phyloP scores from a whole-genome alignment of 352 stramenopile genomes.

The Pythium biforme region DNA sequence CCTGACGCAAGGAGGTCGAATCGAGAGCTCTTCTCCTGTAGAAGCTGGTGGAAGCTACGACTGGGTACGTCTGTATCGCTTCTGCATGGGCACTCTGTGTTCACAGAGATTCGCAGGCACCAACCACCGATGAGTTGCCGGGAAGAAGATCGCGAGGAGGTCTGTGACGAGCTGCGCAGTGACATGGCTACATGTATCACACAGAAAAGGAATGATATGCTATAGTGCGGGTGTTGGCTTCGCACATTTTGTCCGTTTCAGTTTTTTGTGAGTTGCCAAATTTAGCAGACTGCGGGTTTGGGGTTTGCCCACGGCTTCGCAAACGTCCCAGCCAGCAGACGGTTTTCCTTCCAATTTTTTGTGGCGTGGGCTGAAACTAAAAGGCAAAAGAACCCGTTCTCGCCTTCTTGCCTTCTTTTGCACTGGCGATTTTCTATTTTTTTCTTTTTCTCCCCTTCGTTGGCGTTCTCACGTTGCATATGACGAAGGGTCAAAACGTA shows the following conservation, averaged over 20 bases:
- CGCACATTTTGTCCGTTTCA: slow-evolving; percentile 10
- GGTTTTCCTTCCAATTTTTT: not conserved
- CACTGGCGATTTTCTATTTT: slow-evolving; percentile 28
- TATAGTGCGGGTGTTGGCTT: not conserved
- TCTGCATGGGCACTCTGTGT: not conserved
- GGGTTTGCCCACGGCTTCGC: not conserved
- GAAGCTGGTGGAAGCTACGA: too few relatives aligned
- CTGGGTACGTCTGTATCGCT: too few relatives aligned
- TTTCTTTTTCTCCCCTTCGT: slow-evolving; percentile 1
- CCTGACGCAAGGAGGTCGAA: too few relatives aligned
- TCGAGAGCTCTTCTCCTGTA: too few relatives aligned
- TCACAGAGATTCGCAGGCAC: not conserved
- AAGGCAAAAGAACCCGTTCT: slow-evolving; percentile 13
- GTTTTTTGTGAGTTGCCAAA: not conserved
- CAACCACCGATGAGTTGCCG: not conserved
- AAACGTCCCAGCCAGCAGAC: not conserved
- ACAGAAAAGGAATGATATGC: not conserved
- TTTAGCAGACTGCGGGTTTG: slow-evolving; percentile 10
- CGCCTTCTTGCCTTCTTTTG: slow-evolving; percentile 11
- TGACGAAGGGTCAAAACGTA: not conserved
- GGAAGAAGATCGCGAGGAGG: not conserved
- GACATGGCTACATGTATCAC: slow-evolving; percentile 8
- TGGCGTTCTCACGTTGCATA: not conserved
- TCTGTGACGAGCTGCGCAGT: not conserved
- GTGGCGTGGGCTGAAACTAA: slow-evolving; percentile 2